Conservation (phyloP, 2,329 filamentous ascomycete species). For the Stagonosporopsis cucurbitacearum region DNA sequence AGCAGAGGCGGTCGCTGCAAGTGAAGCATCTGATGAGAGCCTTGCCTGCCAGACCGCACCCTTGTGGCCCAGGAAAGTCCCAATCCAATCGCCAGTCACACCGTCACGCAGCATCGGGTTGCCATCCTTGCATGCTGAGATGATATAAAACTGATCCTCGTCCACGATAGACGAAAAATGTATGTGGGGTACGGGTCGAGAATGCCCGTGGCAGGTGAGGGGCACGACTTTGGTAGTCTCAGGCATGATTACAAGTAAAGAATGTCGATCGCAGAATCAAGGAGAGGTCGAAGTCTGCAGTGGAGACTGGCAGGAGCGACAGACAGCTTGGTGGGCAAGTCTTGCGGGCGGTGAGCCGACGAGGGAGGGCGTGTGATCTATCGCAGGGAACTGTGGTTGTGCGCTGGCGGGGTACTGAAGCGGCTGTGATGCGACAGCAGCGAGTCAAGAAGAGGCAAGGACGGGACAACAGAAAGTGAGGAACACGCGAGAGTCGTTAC, state of each 20-base stretch:
- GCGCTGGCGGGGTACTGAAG: slow-evolving; percentile 4
- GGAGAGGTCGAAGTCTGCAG: slow-evolving; percentile 3
- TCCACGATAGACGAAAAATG: slow-evolving; percentile 85
- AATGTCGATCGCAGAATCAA: slow-evolving; percentile 3
- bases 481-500: slow-evolving; percentile 34
- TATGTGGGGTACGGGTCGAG: slow-evolving; percentile 87
- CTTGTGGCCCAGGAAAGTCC: slow-evolving; percentile 97
- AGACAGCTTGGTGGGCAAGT: slow-evolving; percentile 2
- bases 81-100: slow-evolving; percentile 80
- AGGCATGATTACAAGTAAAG: slow-evolving; percentile 32
- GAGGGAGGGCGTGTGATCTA: slow-evolving; percentile 22
- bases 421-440: slow-evolving; percentile 3
- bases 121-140: slow-evolving; percentile 95
- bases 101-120: slow-evolving; percentile 99
- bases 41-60: slow-evolving; percentile 97
- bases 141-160: slow-evolving; percentile 86
- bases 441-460: slow-evolving; percentile 1
- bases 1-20: slow-evolving; percentile 91
- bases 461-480: slow-evolving; percentile 23
- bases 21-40: slow-evolving; percentile 83
- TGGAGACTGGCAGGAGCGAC: neutral
- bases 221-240: slow-evolving; percentile 72
- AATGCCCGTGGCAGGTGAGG: slow-evolving; percentile 93
- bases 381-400: slow-evolving; percentile 14
- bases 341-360: slow-evolving; percentile 22